Conservation (phyloP, 305 asterid genomes). For the Rubia tinctorum region DNA sequence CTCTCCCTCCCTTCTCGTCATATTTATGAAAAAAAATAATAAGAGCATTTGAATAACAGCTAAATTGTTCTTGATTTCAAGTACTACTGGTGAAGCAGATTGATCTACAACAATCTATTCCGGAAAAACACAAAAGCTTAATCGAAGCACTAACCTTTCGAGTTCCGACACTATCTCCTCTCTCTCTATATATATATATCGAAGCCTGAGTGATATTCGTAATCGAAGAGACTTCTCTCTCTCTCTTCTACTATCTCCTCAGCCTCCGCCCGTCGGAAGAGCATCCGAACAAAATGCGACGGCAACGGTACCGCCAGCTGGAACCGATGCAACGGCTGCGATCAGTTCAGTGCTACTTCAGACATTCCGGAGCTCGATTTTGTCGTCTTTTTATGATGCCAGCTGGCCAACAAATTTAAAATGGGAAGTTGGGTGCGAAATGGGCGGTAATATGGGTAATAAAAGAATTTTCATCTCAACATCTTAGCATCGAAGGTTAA, state of each 20-base stretch:
- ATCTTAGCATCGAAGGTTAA: no score
- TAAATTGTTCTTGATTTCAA: background rate
- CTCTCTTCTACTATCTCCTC: background rate
- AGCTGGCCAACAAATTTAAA: background rate
- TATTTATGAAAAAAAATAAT: background rate
- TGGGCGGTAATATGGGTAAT: no score
- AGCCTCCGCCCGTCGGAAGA: background rate
- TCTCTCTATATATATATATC: no score
- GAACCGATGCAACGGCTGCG: background rate
- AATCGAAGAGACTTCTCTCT: background rate
- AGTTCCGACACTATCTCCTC: background rate
- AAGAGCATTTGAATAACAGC: background rate
- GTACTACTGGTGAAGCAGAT: background rate
- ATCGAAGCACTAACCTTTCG: background rate
- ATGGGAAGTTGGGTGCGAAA: background rate
- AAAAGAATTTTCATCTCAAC: no score
- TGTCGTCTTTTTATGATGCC: no score
- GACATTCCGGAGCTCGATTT: background rate
- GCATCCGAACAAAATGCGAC: no score
- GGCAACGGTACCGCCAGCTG: background rate
- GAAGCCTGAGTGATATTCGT: background rate
- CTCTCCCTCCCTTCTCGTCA: background rate
- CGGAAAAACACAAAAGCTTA: background rate
- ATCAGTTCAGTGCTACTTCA: background rate
- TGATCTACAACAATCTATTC: background rate